Percentiles rank a stretch among this genome's conserved stretches.
phyloP scores from a whole-genome alignment of 1,284 basidiomycete species.

The Entoloma clypeatum region DNA sequence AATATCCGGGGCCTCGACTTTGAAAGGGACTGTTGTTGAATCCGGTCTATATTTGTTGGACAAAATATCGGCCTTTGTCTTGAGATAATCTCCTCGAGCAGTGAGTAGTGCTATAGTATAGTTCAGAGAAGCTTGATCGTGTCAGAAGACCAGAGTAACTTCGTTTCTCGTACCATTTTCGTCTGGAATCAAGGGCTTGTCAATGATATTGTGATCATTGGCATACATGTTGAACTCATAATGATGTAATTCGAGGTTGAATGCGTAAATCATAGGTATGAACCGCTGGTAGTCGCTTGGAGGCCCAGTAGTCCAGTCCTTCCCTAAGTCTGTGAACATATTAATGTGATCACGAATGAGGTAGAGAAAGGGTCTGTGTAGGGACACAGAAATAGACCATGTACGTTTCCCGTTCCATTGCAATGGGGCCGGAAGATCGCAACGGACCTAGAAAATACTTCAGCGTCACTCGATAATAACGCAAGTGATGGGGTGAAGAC shows the following conservation, averaged over 20 bases:
- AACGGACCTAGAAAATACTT: conserved; percentile 45
- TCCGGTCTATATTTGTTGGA: conserved; percentile 73
- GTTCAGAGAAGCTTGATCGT: too few species aligned
- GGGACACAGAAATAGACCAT: conserved; percentile 72
- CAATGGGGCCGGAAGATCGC: conserved; percentile 62
- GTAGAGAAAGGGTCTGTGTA: conserved; percentile 71
- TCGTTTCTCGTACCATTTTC: conserved; percentile 65
- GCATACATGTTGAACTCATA: conserved; percentile 80
- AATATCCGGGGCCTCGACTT: conserved; percentile 57
- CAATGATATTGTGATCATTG: conserved; percentile 95
- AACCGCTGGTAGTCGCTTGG: conserved; percentile 77
- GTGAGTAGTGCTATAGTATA: conserved; percentile 69
- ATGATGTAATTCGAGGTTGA: conserved; percentile 70
- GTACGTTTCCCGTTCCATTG: conserved; percentile 68
- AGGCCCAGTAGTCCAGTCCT: conserved; percentile 85
- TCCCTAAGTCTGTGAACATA: conserved; percentile 84
- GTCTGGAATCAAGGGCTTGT: conserved; percentile 73
- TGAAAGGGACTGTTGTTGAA: conserved; percentile 65
- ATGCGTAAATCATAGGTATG: conserved; percentile 74
- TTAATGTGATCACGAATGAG: conserved; percentile 89
- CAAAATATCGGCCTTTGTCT: conserved; percentile 54
- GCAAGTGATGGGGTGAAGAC: conserved; percentile 21
- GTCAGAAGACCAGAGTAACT: too few species aligned
- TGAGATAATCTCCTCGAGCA: conserved; percentile 56
- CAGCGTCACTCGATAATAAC: conserved; percentile 1